Evolutionary conservation across 345 rosid genomes (phyloP), one percentile per base, ranked within the genome.

Genomic region (Conringia planisiliqua): DNA sequence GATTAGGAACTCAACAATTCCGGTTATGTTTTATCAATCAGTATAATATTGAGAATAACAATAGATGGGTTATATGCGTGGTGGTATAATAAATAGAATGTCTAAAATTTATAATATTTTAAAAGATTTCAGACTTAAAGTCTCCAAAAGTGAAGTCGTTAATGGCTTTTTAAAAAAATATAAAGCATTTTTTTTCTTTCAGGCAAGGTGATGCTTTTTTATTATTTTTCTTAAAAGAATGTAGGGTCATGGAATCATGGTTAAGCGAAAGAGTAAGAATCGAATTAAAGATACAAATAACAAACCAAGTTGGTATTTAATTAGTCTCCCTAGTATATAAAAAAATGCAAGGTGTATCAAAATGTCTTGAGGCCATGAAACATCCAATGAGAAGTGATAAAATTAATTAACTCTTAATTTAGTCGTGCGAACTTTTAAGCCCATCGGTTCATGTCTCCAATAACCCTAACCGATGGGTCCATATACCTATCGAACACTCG

Each of bases 401-500:
- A 39, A 57, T 20, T 58, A 70, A 64, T 51, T 42, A 68, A 69
- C 47, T 54, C 32, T 42, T 55, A 50, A 33, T 55, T 68, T 32
- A 61, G 62, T 77, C 80, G 47, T 65, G 71, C 66, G 68, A 77
- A 77, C 81, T 77, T 76, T 77, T 66, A 58, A 65, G 62, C 81
- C 72, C 81, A 77, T 77, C 73, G 73, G 72, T 77, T 64, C 68
- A 59, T 77, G 77, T 71, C 81, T 48, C 81, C 56, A 50, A 40
- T 65, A 20, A 66, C 47, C 58, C 22, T 26, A 71, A 56, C 73
- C 40, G 56, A 76, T 71, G 73, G 81, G 81, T 77, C 81, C 77
- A 77, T 38, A 18, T 22, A 71, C 56, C 10, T 33, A 62, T 43
- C 26, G 64, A 76, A 50, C 48, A 60, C 74, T 51, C 56, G 56